A percentile compares a stretch with the other conserved stretches of the same genome.
Conservation (phyloP, 2,329 filamentous ascomycete genomes). For the Pseudofabraea citricarpa region DNA sequence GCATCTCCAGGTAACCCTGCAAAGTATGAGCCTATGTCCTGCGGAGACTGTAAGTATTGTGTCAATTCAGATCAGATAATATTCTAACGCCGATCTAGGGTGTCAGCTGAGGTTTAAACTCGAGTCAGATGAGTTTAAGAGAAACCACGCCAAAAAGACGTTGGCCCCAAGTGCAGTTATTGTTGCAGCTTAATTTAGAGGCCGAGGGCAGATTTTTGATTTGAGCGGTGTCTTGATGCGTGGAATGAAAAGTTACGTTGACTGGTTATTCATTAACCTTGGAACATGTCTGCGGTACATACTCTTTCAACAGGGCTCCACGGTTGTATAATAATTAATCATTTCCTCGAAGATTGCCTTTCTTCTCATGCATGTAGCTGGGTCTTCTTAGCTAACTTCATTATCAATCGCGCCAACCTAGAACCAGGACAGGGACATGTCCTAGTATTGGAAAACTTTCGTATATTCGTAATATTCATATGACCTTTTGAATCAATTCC, state of each 20-base stretch:
- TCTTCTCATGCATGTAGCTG: too few species aligned
- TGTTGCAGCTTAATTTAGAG: constrained; percentile 16
- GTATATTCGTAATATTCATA: too few species aligned
- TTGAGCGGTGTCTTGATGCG: neutral
- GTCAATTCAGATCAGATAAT: too few species aligned
- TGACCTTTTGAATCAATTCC: constrained; percentile 55
- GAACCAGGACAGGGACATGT: too few species aligned
- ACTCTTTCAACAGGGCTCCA: neutral
- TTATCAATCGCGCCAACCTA: too few species aligned
- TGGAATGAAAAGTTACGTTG: neutral
- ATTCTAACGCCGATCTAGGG: constrained; percentile 14
- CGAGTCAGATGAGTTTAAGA: constrained; percentile 20
- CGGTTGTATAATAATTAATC: neutral
- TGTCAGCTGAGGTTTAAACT: constrained; percentile 26
- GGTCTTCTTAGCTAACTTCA: too few species aligned
- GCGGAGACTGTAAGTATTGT: constrained; percentile 36
- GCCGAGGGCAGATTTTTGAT: too few species aligned
- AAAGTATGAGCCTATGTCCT: constrained; percentile 47
- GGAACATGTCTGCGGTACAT: neutral
- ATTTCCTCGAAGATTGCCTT: too few species aligned
- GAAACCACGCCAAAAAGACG: constrained; percentile 11
- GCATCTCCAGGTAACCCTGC: constrained; percentile 39
- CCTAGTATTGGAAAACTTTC: too few species aligned
- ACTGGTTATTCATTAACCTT: neutral
- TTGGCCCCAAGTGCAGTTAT: constrained; percentile 23